phyloP scores from a whole-genome alignment of 2,329 filamentous ascomycete genomes.

The Colletotrichum sp. region DNA sequence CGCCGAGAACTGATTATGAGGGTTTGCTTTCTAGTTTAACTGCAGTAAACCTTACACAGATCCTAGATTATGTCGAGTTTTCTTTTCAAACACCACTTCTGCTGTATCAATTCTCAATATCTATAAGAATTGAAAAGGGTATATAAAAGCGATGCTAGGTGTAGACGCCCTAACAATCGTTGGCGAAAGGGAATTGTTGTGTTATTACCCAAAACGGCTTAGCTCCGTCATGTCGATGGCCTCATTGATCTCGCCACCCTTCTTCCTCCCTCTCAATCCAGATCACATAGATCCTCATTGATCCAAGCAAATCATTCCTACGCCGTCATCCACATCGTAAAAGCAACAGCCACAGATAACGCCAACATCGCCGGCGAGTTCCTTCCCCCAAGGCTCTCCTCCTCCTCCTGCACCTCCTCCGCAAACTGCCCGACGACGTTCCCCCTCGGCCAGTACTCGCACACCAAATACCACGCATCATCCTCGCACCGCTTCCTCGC shows the following conservation, averaged over 20 bases:
- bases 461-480: slow-evolving; percentile 69
- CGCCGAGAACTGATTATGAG: neutral
- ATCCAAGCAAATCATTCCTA: neutral
- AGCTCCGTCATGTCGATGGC: neutral
- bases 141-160: neutral
- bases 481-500: slow-evolving; percentile 33
- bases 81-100: no score
- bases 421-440: slow-evolving; percentile 63
- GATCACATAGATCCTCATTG: neutral
- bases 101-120: no score
- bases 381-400: neutral
- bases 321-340: neutral
- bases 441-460: slow-evolving; percentile 72
- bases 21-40: no score
- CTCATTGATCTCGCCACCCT: neutral
- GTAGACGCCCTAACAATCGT: no score
- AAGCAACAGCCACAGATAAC: neutral
- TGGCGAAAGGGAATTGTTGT: no score
- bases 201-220: neutral
- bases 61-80: no score
- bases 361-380: neutral
- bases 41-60: no score
- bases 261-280: neutral
- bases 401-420: slow-evolving; percentile 26
- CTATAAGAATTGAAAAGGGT: no score